Base-by-base conservation (phyloP, 108 stramenopile species). In the Skeletonema marinoi region DNA sequence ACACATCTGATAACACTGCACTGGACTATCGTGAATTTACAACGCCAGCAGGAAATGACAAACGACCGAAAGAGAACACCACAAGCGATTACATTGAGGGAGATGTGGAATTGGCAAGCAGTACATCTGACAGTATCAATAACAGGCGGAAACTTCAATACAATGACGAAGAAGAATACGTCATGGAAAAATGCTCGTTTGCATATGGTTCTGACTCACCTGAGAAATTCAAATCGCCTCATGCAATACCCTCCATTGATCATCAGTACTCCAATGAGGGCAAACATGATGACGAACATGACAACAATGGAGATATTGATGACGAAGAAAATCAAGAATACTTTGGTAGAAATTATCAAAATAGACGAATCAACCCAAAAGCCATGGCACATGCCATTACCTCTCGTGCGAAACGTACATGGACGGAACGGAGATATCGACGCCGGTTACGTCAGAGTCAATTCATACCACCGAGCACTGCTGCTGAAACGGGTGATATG, bases 381-480 rank as follows among this genome's bases (percentile, higher is more conserved):
- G 62, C 61, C n/a, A 38, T 77, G 54, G 62, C 76, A 59, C 17
- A 69, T 48, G 48, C 61, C 29, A 63, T 70, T 4, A 29, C 62
- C 2, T 70, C 76, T 13, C 32, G 56, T 13, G 76, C 76, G 11
- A 62, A 46, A 44, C 76, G 76, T 21, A 60, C 62, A 41, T 77
- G 76, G 76, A 77, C 60, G 1, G 75, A 76, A 48, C 75, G 75
- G 14, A 58, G 75, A 0, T 76, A 76, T 62, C 62, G 75, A 35
- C 75, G 75, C 38, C 44, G 75, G 4, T 62, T 76, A 62, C 65
- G 65, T 68, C 75, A 76, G 59, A 36, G 36, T 31, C 10, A 65
- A 30, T 66, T 66, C 36, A 39, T 59, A 13, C 36, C 58, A 10
- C 62, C 69, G 2, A 70, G 32, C 25, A 10, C 54, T 9, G 25